Base-by-base conservation (phyloP, 2,329 filamentous ascomycete genomes). In the Sclerotinia sclerotiorum region DNA sequence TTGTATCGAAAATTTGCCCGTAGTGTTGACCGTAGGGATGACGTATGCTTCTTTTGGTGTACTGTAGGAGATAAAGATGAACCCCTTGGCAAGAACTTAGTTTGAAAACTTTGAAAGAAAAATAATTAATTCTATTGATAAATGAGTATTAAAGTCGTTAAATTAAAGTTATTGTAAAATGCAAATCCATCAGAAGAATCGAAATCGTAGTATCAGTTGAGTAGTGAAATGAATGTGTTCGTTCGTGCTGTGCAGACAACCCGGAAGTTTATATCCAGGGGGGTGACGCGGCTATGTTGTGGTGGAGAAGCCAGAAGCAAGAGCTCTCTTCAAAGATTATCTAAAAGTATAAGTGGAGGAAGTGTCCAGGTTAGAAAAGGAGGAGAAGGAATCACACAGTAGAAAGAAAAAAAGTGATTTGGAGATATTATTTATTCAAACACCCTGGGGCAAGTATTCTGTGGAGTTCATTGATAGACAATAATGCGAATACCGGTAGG, bases 41-140 rank as follows among this genome's bases (percentile, higher is more conserved):
- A 66, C 63, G 63, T 66, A 66, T 39, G 42, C 52, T 27, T 60
- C 52, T 27, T 58, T 48, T 58, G 19, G 4, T 19, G 24, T n/a
- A n/a, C n/a, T n/a, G n/a, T 35, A 39, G 42, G 57, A 61, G 57
- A 48, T 17, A 56, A 44, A 56, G 42, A 39, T 21, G 21, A 29
- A 48, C 21, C 24, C 27, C 39, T 58, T 58, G 63, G 27, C 29
- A 24, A 48, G 24, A 35, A 27, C 54, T 57, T 19, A 32, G 2
- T 15, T 61, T 35, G 27, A 39, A 49, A 39, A n/a, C 2, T 1
- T 27, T 27, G 24, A 3, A 27, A 49, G 29, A 5, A 27, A 35
- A 39, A 35, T 42, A 15, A 51, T 13, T 19, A 62, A 7, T 24
- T 27, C 11, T 15, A 48, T 35, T 17, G 24, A 58, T 44, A 35